Base-by-base conservation (phyloP, 305 asterid genomes). In the Ilex paraguariensis region DNA sequence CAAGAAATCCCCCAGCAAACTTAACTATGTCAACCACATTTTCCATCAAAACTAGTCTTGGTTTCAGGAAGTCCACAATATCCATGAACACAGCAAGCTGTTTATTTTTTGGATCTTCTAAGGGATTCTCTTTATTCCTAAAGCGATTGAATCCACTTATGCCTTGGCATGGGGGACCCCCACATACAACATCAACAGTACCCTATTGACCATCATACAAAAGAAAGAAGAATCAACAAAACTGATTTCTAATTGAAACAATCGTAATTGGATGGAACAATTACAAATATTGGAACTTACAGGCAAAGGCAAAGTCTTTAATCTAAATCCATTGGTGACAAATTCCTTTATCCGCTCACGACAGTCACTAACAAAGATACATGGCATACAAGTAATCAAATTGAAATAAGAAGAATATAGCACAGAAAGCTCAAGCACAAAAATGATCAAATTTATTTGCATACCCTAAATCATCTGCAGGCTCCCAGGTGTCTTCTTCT, bases 151-250 rank as follows among this genome's bases (percentile, higher is more conserved):
- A 90, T 3, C 96, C 99, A 69, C 99, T 93, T 15, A 93, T 87
- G 49, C 99, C 99, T 82, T 93, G 97, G 61, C 99, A 93, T 0
- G 98, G 98, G 6, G 97, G 98, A 1, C 98, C 98, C 3, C 97
- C 97, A 44, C 98, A 93, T 57, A 90, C 69, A 10, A 90, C 96
- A 80, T 90, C 99, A 39, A 87, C 92, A 21, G 64, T 55, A 4
- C 95, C 98, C 98, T 92, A 30, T 32, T 2, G 45, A 42, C 28
- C 57, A 62, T 57, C 17, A 55, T 3, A 53, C 32, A 54, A 10
- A 8, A 54, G 31, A 17, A 54, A 15, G 3, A 16, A 32, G 31
- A 39, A 44, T 44, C 44, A 39, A 60, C 42, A 10, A 10, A 42
- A 45, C 17, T 7, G 6, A 49, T 12, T 50, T 49, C 10, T 48